These are phyloP conservation scores for Chlamydomonas urium DNA, from an alignment of 139 green algal species.

Conservation along the genomic window DNA sequence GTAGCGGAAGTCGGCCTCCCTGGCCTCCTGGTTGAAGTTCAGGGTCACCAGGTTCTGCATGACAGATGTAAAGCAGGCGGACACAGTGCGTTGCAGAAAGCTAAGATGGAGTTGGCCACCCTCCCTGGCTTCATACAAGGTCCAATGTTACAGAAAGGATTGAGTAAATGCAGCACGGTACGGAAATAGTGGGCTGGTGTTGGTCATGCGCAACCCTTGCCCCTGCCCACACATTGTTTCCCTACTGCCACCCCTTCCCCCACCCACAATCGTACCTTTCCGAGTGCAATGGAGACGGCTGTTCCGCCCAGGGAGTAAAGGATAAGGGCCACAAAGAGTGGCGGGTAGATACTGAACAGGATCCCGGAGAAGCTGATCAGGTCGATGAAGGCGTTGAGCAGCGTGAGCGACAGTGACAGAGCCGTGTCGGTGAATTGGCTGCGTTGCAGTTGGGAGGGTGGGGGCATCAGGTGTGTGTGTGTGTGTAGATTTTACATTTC, in stretches of 20 bases:
- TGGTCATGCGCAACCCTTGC: not conserved
- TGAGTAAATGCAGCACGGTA: not conserved
- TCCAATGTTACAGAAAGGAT: too few relatives aligned
- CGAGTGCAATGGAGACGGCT: conserved; percentile 53
- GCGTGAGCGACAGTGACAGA: conserved; percentile 71
- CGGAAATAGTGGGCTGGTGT: not conserved
- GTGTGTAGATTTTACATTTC: not conserved
- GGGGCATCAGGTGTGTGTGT: not conserved
- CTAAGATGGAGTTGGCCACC: too few relatives aligned
- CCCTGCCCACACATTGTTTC: too few relatives aligned
- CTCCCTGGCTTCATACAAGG: too few relatives aligned
- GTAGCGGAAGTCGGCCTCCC: conserved; percentile 72
- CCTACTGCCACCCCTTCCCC: too few relatives aligned
- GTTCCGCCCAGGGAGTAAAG: conserved; percentile 92
- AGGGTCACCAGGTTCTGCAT: conserved; percentile 79
- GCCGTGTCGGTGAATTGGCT: conserved; percentile 82
- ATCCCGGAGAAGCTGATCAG: conserved; percentile 95
- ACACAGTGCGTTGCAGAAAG: too few relatives aligned
- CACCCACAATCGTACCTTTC: conserved; percentile 52
- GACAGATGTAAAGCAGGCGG: too few relatives aligned
- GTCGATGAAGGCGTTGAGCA: conserved; percentile 87
- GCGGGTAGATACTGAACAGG: conserved; percentile 96
- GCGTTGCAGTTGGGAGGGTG: not conserved
- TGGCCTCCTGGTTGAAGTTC: conserved; percentile 96
- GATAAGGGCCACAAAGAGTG: conserved; percentile 89